Evolutionary conservation across 495 filamentous ascomycete species (phyloP), one percentile per base, ranked within the genome.

Genomic region (Chaetomium tenue): DNA sequence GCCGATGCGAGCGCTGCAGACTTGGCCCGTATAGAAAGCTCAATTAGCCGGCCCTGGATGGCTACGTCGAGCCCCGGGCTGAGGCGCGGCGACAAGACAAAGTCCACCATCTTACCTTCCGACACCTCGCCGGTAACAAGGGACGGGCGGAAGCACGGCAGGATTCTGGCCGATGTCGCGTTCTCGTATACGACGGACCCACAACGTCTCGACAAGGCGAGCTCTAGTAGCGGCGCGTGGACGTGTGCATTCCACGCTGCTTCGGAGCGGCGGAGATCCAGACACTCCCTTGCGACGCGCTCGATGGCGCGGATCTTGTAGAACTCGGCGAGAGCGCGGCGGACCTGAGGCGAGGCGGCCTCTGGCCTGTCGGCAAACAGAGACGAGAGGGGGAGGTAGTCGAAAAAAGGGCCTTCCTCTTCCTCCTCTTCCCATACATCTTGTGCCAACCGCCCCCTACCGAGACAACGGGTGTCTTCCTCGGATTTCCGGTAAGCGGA

Each of bases 161-260:
- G 60, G 26, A 63, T 63, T 18, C 60, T 20, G 23, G 60, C 60
- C 52, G 60, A 55, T 3, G 60, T 56, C 13, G 60, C 60, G 33
- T 63, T 56, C 60, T 63, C 60, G 42, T 18, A 63, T 23, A 51
- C 11, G 37, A 56, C 60, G 22, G 37, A 63, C 40, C 12, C 33
- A 20, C 52, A 40, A 16, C 39, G 60, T n/a, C 37, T 56, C 39
- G 52, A 44, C 37, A 56, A 44, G 20, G 60, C 60, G 25, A 63
- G 60, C 22, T 63, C 51, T 51, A 63, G 52, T 51, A 63, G 26
- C 26, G 60, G 60, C 40, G 25, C 60, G 60, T 56, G 60, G 18
- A 56, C 60, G 22, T 56, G 23, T 37, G 60, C 30, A 40, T 63
- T 63, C 60, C 60, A 63, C 60, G 60, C 47, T 15, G 60, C 60